A percentile compares a stretch with the other conserved stretches of the same genome.
Evolutionary conservation across 2,329 filamentous ascomycete species (phyloP).

Genomic region (Colletotrichum zoysiae): DNA sequence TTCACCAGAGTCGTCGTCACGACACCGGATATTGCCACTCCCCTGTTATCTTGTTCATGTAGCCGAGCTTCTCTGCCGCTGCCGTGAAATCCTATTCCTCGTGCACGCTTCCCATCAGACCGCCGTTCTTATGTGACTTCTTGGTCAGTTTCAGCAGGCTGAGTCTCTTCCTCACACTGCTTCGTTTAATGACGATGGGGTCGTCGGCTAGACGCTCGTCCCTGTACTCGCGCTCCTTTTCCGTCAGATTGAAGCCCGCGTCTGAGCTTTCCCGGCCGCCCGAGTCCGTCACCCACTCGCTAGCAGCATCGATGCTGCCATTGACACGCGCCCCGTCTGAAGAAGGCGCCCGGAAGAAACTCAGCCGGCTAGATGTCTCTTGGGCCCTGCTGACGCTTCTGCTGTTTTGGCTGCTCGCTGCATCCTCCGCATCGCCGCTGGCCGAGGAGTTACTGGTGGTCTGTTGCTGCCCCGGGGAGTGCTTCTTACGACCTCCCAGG

Average conservation of each 20-base stretch:
- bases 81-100: conserved; percentile 61
- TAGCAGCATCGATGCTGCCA: conserved; percentile 39
- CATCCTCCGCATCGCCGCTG: conserved; percentile 48
- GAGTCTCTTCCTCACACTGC: conserved; percentile 81
- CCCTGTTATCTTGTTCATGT: conserved; percentile 42
- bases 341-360: conserved; percentile 60
- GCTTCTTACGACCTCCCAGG: conserved; percentile 66
- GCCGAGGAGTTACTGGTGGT: conserved; percentile 48
- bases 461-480: conserved; percentile 47
- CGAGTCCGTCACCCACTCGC: conserved; percentile 51
- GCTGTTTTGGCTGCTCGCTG: conserved; percentile 48
- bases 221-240: conserved; percentile 46
- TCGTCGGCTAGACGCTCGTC: conserved; percentile 43
- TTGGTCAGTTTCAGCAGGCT: conserved; percentile 82
- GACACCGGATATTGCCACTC: conserved; percentile 43
- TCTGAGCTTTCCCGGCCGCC: conserved; percentile 47
- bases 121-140: conserved; percentile 71
- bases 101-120: conserved; percentile 66
- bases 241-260: conserved; percentile 40
- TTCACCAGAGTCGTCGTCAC: conserved; percentile 4
- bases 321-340: conserved; percentile 45
- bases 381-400: conserved; percentile 48
- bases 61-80: conserved; percentile 39
- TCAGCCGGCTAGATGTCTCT: conserved; percentile 58
- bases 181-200: conserved; percentile 60